These are phyloP conservation scores for Phialocephala sp. DNA, from an alignment of 2,329 filamentous ascomycete genomes.

Conservation along the genomic window DNA sequence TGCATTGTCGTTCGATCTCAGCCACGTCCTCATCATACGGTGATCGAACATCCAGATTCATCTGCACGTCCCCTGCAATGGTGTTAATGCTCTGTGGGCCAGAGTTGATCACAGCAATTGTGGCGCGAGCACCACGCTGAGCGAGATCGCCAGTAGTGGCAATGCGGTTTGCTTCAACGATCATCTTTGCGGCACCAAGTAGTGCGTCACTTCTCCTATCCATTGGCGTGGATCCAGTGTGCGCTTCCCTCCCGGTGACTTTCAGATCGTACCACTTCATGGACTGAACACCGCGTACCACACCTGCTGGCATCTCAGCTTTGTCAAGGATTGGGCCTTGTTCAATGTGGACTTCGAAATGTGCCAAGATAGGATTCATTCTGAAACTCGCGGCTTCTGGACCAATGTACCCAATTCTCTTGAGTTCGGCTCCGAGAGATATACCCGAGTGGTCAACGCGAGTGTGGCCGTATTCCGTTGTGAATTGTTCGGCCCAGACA, in stretches of 20 bases:
- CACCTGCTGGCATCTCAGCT: slow-evolving; percentile 64
- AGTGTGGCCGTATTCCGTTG: slow-evolving; percentile 59
- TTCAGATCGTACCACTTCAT: slow-evolving; percentile 67
- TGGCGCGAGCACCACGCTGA: slow-evolving; percentile 1
- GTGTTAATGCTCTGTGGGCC: slow-evolving; percentile 11
- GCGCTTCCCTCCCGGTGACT: slow-evolving; percentile 51
- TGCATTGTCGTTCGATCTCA: slow-evolving; percentile 9
- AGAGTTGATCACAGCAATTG: slow-evolving; percentile 10
- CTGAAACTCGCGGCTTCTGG: slow-evolving; percentile 58
- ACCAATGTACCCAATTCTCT: slow-evolving; percentile 75
- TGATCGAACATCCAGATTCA: slow-evolving; percentile 8
- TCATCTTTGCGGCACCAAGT: slow-evolving; percentile 15
- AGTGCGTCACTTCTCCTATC: slow-evolving; percentile 8
- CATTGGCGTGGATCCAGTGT: slow-evolving; percentile 48
- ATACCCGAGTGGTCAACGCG: slow-evolving; percentile 54
- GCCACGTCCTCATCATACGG: slow-evolving; percentile 4
- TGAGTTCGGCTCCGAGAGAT: slow-evolving; percentile 47
- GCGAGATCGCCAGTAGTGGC: background rate
- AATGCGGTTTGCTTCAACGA: slow-evolving; percentile 12
- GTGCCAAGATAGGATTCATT: slow-evolving; percentile 68
- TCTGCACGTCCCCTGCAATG: slow-evolving; percentile 10
- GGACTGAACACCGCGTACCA: slow-evolving; percentile 75
- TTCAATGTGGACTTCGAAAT: slow-evolving; percentile 77
- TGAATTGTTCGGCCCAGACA: slow-evolving; percentile 64
- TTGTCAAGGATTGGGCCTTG: slow-evolving; percentile 77